Conservation (phyloP, 1,139 yeast genomes). For the Debaryomyces nepalensis region DNA sequence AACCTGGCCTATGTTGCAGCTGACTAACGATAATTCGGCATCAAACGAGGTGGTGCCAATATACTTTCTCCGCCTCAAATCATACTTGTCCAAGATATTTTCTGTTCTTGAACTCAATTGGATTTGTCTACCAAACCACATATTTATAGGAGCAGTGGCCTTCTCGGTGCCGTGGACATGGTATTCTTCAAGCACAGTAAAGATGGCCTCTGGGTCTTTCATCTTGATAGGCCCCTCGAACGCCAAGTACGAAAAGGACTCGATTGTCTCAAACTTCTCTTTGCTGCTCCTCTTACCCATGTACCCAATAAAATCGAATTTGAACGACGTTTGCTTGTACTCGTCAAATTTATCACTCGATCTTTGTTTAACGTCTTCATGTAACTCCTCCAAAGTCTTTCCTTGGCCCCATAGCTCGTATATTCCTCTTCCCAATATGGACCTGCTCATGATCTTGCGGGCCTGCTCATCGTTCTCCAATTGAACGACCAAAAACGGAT, state of each 20-base stretch:
- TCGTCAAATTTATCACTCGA: conserved; percentile 32
- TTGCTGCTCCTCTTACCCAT: conserved; percentile 64
- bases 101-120: conserved; percentile 64
- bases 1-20: conserved; percentile 86
- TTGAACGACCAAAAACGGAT: conserved; percentile 74
- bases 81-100: conserved; percentile 73
- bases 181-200: conserved; percentile 78
- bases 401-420: conserved; percentile 90
- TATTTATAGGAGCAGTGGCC: conserved; percentile 54
- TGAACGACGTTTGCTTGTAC: conserved; percentile 60
- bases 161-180: conserved; percentile 53
- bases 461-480: conserved; percentile 74
- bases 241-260: conserved; percentile 69
- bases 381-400: conserved; percentile 56
- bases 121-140: conserved; percentile 80
- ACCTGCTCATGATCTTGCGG: conserved; percentile 59
- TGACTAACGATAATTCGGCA: conserved; percentile 80
- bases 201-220: conserved; percentile 77
- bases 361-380: conserved; percentile 49
- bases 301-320: conserved; percentile 79
- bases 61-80: conserved; percentile 79
- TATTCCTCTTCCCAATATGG: conserved; percentile 73
- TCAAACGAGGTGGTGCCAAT: conserved; percentile 98
- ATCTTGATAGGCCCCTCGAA: conserved; percentile 79
- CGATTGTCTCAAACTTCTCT: conserved; percentile 67